phyloP scores from a whole-genome alignment of 2,329 filamentous ascomycete genomes.

The Graphilbum fragrans region DNA sequence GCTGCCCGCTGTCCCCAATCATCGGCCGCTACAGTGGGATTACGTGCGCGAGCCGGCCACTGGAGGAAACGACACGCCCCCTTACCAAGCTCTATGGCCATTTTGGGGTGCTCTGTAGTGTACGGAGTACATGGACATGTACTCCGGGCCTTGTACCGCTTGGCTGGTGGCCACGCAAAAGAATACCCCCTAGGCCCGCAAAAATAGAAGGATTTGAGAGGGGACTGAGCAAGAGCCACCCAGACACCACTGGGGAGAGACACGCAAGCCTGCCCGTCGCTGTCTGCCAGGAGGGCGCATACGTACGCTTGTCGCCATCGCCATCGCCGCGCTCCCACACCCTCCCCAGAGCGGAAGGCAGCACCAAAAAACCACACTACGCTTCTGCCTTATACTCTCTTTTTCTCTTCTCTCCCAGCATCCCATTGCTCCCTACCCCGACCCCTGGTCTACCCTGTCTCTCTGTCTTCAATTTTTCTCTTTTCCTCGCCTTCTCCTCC shows the following conservation, averaged over 20 bases:
- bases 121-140: too few species aligned
- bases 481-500: not conserved
- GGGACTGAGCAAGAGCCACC: not conserved
- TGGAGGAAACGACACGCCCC: too few species aligned
- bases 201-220: not conserved
- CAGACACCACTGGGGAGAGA: not conserved
- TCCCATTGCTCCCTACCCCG: not conserved
- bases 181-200: not conserved
- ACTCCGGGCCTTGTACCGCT: too few species aligned
- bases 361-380: not conserved
- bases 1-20: not conserved
- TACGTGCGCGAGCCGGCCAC: conserved; percentile 4
- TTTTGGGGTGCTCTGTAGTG: too few species aligned
- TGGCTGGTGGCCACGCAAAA: not conserved
- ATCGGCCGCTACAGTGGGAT: conserved; percentile 1
- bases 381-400: not conserved
- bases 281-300: conserved; percentile 11
- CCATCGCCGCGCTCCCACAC: conserved; percentile 5
- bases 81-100: too few species aligned
- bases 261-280: conserved; percentile 11
- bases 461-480: not conserved
- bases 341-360: not conserved
- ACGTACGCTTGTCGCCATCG: conserved; percentile 12
- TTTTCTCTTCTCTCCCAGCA: not conserved
- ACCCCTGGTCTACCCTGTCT: not conserved